These are phyloP conservation scores for Russula sp. DNA, from an alignment of 768 basidiomycete genomes.

Conservation along the genomic window DNA sequence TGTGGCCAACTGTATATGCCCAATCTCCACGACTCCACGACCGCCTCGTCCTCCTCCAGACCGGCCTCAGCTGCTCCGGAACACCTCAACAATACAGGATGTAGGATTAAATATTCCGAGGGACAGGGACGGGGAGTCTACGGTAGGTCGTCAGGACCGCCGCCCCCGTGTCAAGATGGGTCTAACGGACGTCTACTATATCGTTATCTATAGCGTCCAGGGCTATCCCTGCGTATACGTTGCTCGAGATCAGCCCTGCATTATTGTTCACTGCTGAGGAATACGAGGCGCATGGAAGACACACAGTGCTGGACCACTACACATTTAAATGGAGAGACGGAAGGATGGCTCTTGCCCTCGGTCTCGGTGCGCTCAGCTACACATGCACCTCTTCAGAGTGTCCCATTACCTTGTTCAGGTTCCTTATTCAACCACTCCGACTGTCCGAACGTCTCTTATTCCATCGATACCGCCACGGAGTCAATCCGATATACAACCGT, in stretches of 20 bases:
- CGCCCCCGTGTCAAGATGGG: neutral
- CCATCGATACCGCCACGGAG: constrained; percentile 45
- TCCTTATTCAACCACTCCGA: constrained; percentile 79
- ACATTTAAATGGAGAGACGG: constrained; percentile 72
- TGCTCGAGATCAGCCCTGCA: constrained; percentile 84
- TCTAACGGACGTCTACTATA: neutral
- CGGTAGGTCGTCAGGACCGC: constrained; percentile 36
- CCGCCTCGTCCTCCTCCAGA: constrained; percentile 4
- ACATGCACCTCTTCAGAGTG: neutral
- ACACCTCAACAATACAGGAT: constrained; percentile 32
- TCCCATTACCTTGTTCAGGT: constrained; percentile 37
- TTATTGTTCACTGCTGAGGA: constrained; percentile 68
- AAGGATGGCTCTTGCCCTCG: constrained; percentile 61
- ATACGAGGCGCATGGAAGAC: constrained; percentile 55
- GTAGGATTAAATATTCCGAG: constrained; percentile 39
- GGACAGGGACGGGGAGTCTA: constrained; percentile 61
- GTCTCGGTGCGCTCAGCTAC: constrained; percentile 9
- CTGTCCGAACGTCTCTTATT: constrained; percentile 64
- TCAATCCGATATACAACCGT: constrained; percentile 59
- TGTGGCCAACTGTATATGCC: constrained; percentile 12
- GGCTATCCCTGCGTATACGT: constrained; percentile 50
- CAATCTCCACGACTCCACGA: constrained; percentile 16
- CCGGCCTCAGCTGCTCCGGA: constrained; percentile 1
- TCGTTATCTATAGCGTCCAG: constrained; percentile 37
- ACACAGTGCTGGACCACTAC: constrained; percentile 69